Evolutionary conservation across 192 early-diverging fungal species (phyloP), one percentile per base, ranked within the genome.

Genomic region (Podila horticola): DNA sequence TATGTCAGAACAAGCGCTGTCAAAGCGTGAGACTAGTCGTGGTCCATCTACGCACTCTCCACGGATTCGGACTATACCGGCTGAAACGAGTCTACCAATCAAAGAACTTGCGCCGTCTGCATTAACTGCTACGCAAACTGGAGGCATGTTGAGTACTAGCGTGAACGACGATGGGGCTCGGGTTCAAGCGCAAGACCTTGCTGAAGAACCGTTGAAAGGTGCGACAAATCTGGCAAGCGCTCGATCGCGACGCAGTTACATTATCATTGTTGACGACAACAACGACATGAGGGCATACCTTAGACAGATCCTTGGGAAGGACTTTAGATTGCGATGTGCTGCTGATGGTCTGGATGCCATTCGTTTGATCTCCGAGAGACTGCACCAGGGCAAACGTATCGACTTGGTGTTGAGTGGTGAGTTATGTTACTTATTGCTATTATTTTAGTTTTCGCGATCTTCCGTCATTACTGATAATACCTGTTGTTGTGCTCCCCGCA

Each of bases 261-360:
- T 86, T 15, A 58, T 88, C 30, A 24, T 86, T 19, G 82, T 84
- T 12, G 87, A 88, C 51, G 87, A 88, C 62, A 88, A 86, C 51
- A 69, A 69, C 38, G 87, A 88, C 28, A 88, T 88, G 87, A 50
- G 87, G 22, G 51, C 76, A 1, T 79, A 85, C 58, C 67, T 85
- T 20, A 29, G 36, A 15, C 64, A 71, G 20, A 64, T 85, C n/a
- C 72, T 85, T 9, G 81, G 57, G 19, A 76, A 76, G 58, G 67
- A 82, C 30, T 85, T 85, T 49, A 65, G 81, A 29, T 66, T 82
- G 5, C 69, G 62, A 5, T 67, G 74, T 59, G 84, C 79, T 20
- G 69, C 64, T 26, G 84, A 85, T 68, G 84, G 84, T 11, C 59
- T 72, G 68, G 79, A 85, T 64, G 84, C 79, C 11, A 64, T 84